Evolutionary conservation across 148 eudicot species (phyloP), one percentile per base, ranked within the genome.

Genomic region (Fagopyrum homotropicum): DNA sequence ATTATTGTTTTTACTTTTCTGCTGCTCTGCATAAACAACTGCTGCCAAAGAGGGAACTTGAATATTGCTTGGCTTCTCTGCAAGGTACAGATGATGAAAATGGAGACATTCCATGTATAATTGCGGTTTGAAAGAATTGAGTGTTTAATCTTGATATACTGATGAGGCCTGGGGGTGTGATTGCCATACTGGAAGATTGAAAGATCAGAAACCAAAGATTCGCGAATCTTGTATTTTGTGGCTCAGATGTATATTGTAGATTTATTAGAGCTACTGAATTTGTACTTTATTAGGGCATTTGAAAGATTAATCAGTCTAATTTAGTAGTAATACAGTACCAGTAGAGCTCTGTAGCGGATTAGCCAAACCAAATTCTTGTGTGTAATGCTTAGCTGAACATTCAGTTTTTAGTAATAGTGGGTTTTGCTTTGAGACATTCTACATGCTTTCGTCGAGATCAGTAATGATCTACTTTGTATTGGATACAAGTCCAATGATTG

Each of bases 301-400:
- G 71, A 66, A 43, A 40, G 11, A 61, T 29, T 61, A 61, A 61
- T 72, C 78, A 61, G 70, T 80, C 76, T 69, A 77, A 75, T 82
- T 78, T 83, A 83, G 78, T 71, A 16, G 50, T 74, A 71, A 70
- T 73, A 60, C 69, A 51, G 43, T 59, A 64, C 73, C 69, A 55
- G 54, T 69, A 35, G 40, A 35, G 40, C 40, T 35, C 40, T 35
- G 79, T 76, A 55, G 75, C 77, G 71, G 77, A 29, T 55, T 77
- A 57, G 55, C 63, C 61, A 72, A 19, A 66, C 71, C 71, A 66
- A 35, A 66, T 66, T 66, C 71, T 29, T 63, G 69, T 14, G 71
- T 66, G 47, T 12, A 66, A 66, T 64, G 70, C 14, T 35, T 64
- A 64, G 45, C 15, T 11, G 14, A 35, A 64, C 30, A 64, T 64